Evolutionary conservation across 2,329 filamentous ascomycete species (phyloP).

Genomic region (Paradendryphiella salina): DNA sequence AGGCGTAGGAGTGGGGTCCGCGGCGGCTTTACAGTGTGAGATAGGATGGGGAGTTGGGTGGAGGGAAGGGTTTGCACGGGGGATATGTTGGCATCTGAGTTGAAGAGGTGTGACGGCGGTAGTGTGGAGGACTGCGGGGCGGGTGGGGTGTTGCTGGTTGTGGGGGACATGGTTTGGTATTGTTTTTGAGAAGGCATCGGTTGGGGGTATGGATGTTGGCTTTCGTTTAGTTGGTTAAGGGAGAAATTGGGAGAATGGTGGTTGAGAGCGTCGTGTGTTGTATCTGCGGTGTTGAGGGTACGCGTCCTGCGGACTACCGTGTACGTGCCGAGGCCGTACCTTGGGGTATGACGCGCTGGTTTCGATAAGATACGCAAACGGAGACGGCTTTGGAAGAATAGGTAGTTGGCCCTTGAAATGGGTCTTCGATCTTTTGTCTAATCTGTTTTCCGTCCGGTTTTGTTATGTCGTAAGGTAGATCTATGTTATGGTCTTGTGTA

Average conservation of each 20-base stretch:
- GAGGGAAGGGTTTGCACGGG: constrained; percentile 1
- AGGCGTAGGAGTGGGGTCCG: constrained; percentile 53
- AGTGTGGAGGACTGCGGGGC: constrained; percentile 37
- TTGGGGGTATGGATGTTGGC: neutral
- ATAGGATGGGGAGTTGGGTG: neutral
- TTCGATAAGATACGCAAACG: neutral
- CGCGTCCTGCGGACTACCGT: neutral
- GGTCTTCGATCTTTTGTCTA: neutral
- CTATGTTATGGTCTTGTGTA: neutral
- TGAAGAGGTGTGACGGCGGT: constrained; percentile 25
- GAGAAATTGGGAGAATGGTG: neutral
- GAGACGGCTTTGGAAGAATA: neutral
- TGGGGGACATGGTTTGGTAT: constrained; percentile 45
- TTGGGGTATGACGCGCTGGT: neutral
- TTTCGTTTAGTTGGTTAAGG: neutral
- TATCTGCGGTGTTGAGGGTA: neutral
- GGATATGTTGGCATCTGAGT: neutral
- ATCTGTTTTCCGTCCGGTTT: neutral
- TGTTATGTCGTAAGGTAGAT: neutral
- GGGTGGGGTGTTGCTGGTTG: constrained; percentile 23
- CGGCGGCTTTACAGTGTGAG: constrained; percentile 28
- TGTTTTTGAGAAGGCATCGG: constrained; percentile 30
- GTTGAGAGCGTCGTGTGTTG: neutral
- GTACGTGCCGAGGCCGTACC: neutral
- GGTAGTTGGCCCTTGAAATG: neutral